Conservation (phyloP, 495 filamentous ascomycete species). For the Aspergillus campestris region DNA sequence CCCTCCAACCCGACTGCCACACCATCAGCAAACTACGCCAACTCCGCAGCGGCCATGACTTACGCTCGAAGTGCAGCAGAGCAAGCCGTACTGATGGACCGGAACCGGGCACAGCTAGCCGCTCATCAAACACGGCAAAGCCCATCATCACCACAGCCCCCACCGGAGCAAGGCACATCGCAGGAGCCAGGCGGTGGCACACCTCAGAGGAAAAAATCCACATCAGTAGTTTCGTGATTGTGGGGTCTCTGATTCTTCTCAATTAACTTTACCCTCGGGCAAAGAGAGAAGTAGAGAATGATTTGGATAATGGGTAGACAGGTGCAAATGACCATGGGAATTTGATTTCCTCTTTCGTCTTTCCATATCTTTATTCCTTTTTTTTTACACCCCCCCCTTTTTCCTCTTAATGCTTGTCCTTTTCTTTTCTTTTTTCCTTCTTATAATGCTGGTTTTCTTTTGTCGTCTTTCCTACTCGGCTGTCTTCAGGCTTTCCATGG, state of each 20-base stretch:
- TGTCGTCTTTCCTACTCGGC: background rate
- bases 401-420: background rate
- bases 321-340: background rate
- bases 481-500: background rate
- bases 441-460: background rate
- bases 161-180: constrained; percentile 17
- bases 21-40: constrained; percentile 29
- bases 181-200: constrained; percentile 31
- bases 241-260: too few relatives aligned
- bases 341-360: background rate
- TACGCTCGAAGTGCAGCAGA: constrained; percentile 39
- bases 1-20: constrained; percentile 17
- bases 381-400: background rate
- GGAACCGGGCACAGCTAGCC: constrained; percentile 37
- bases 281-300: background rate
- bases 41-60: constrained; percentile 31
- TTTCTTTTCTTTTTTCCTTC: background rate
- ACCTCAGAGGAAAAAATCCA: constrained; percentile 20
- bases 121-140: constrained; percentile 25
- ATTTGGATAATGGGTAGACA: constrained; percentile 6
- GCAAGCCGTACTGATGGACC: constrained; percentile 38
- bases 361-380: background rate
- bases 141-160: constrained; percentile 35
- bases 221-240: too few relatives aligned
- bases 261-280: too few relatives aligned